These are phyloP conservation scores for Penicillium frequentans DNA, from an alignment of 2,329 filamentous ascomycete species.

Conservation along the genomic window DNA sequence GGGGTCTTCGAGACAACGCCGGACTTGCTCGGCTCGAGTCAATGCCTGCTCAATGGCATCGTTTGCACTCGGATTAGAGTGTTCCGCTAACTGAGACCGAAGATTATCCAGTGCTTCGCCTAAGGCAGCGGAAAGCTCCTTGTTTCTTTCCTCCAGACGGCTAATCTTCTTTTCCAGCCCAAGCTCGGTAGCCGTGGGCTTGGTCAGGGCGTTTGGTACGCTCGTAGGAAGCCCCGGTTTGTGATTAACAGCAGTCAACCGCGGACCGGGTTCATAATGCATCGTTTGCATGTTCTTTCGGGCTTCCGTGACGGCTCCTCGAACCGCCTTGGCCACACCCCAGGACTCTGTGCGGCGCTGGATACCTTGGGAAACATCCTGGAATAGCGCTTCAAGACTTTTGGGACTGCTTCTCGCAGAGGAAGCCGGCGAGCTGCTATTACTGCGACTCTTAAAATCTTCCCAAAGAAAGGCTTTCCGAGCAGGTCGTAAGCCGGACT, in stretches of 20 bases:
- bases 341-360: conserved; percentile 50
- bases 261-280: conserved; percentile 38
- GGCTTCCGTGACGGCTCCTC: conserved; percentile 49
- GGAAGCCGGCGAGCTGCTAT: conserved; percentile 33
- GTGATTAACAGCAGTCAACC: conserved; percentile 14
- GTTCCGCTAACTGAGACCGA: conserved; percentile 32
- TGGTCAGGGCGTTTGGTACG: not conserved
- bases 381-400: conserved; percentile 47
- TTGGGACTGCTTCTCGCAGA: conserved; percentile 40
- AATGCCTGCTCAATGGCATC: conserved; percentile 39
- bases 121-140: conserved; percentile 41
- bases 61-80: conserved; percentile 23
- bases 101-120: conserved; percentile 44
- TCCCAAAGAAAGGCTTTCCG: conserved; percentile 28
- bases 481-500: conserved; percentile 19
- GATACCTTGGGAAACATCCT: conserved; percentile 50
- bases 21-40: conserved; percentile 44
- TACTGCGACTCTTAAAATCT: conserved; percentile 30
- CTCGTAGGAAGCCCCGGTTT: not conserved
- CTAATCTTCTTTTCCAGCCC: conserved; percentile 35
- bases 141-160: conserved; percentile 42
- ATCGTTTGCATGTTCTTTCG: conserved; percentile 49
- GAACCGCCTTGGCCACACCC: conserved; percentile 51
- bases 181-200: conserved; percentile 17
- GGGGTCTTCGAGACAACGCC: conserved; percentile 43